phyloP scores from a whole-genome alignment of 371 early-diverging fungal genomes.

The Amoeboaphelidium protococcarum region DNA sequence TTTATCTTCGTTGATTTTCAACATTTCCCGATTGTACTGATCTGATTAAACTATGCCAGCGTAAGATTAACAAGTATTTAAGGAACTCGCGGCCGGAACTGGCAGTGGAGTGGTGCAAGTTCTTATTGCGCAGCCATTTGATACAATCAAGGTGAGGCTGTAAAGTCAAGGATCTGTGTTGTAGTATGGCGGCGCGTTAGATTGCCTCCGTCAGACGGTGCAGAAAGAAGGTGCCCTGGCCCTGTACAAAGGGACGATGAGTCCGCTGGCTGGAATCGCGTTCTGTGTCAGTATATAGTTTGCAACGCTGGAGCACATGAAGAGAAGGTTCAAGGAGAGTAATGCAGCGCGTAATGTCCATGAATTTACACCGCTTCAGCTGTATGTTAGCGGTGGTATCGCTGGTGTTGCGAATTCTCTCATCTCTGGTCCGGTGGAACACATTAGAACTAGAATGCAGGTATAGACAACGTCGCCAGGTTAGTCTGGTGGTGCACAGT shows the following conservation, averaged over 20 bases:
- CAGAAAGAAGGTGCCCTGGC: slow-evolving; percentile 47
- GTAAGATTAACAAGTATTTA: slow-evolving; percentile 3
- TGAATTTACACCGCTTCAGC: slow-evolving; percentile 11
- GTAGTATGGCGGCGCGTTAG: slow-evolving; percentile 35
- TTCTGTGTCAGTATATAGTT: slow-evolving; percentile 37
- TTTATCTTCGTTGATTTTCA: too few relatives aligned
- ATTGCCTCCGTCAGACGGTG: slow-evolving; percentile 36
- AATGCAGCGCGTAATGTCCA: slow-evolving; percentile 6
- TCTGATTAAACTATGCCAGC: too few relatives aligned
- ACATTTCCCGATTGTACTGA: too few relatives aligned
- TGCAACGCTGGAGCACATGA: slow-evolving; percentile 17
- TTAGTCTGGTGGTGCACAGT: slow-evolving; percentile 5
- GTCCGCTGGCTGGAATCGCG: slow-evolving; percentile 62
- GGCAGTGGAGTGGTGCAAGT: slow-evolving; percentile 23
- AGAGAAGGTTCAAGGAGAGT: slow-evolving; percentile 10
- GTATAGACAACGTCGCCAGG: slow-evolving; percentile 40
- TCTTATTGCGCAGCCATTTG: slow-evolving; percentile 16
- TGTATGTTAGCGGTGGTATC: slow-evolving; percentile 18
- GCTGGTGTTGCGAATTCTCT: slow-evolving; percentile 21
- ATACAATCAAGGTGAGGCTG: slow-evolving; percentile 40
- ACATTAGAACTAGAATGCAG: slow-evolving; percentile 42
- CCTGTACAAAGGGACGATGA: slow-evolving; percentile 52
- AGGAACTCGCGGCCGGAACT: slow-evolving; percentile 23
- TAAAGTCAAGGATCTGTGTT: slow-evolving; percentile 28
- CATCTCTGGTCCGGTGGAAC: slow-evolving; percentile 24